Evolutionary conservation across 2,329 filamentous ascomycete genomes (phyloP).

Genomic region (Colletotrichum aenigma): DNA sequence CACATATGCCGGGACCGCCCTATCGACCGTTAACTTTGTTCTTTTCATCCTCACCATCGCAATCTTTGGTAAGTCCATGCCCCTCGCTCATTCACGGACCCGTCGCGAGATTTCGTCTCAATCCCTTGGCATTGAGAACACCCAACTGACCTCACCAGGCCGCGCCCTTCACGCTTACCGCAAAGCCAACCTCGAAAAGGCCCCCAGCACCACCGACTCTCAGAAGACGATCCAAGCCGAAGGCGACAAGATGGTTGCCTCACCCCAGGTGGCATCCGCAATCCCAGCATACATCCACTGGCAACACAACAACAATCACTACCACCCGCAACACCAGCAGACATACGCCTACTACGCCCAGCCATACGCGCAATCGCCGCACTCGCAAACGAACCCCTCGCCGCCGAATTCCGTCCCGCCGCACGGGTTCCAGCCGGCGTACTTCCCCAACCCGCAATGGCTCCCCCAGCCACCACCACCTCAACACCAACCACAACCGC

Average conservation of each 20-base stretch:
- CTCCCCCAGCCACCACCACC: conserved; percentile 5
- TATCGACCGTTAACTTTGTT: conserved; percentile 13
- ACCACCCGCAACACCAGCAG: conserved; percentile 14
- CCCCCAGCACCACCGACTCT: conserved; percentile 9
- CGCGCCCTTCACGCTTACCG: conserved; percentile 18
- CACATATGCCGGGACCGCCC: conserved; percentile 20
- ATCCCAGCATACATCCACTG: conserved; percentile 17
- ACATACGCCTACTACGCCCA: conserved; percentile 18
- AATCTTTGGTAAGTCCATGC: conserved; percentile 10
- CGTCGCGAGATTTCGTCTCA: not conserved
- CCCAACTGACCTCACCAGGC: conserved; percentile 2
- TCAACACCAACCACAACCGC: not conserved
- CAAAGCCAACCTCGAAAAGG: conserved; percentile 11
- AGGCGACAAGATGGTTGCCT: conserved; percentile 20
- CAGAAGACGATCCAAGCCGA: conserved; percentile 13
- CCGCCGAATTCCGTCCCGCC: conserved; percentile 13
- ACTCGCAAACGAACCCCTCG: conserved; percentile 12
- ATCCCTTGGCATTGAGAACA: not conserved
- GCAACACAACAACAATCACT: conserved; percentile 1
- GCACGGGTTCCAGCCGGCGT: conserved; percentile 14
- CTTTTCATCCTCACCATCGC: conserved; percentile 19
- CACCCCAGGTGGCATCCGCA: conserved; percentile 20
- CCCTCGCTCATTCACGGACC: not conserved
- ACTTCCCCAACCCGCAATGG: conserved; percentile 12
- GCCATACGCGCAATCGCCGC: conserved; percentile 16